Evolutionary conservation across 148 eudicot species (phyloP).

Genomic region (Vaccinium darrowii): DNA sequence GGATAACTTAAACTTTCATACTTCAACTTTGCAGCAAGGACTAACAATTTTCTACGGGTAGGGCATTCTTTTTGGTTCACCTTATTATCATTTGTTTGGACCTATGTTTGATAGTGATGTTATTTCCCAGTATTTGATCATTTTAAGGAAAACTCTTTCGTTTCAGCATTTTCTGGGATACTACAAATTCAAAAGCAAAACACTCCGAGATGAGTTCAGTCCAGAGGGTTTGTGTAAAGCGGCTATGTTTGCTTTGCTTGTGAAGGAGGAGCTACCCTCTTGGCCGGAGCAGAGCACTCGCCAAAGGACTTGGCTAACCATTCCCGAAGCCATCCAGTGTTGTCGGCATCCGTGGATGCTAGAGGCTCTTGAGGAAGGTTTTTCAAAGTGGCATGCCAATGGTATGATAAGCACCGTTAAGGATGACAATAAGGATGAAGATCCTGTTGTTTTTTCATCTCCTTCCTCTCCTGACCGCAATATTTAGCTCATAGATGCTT

Average conservation of each 20-base stretch:
- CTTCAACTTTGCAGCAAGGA: not conserved
- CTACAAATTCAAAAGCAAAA: constrained; percentile 77
- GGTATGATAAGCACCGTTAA: constrained; percentile 27
- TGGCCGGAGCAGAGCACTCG: constrained; percentile 81
- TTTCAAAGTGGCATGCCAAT: constrained; percentile 55
- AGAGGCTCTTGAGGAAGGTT: constrained; percentile 68
- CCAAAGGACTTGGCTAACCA: constrained; percentile 62
- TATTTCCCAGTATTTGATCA: not conserved
- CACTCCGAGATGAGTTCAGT: constrained; percentile 73
- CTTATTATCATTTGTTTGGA: not conserved
- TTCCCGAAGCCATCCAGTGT: constrained; percentile 53
- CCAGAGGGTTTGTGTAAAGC: constrained; percentile 86
- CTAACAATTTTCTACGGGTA: not conserved
- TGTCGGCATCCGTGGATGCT: constrained; percentile 90
- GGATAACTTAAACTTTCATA: too few species aligned
- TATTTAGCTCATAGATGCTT: not conserved
- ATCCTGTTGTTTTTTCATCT: constrained; percentile 14
- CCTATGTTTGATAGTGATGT: not conserved
- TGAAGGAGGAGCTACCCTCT: constrained; percentile 65
- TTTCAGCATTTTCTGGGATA: constrained; percentile 64
- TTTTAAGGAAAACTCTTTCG: not conserved
- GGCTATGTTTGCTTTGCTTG: constrained; percentile 71
- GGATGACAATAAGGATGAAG: constrained; percentile 17
- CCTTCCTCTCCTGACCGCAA: not conserved
- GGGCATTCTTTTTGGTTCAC: not conserved